Conservation (phyloP, 352 stramenopile genomes). For the Pythium aquatile region DNA sequence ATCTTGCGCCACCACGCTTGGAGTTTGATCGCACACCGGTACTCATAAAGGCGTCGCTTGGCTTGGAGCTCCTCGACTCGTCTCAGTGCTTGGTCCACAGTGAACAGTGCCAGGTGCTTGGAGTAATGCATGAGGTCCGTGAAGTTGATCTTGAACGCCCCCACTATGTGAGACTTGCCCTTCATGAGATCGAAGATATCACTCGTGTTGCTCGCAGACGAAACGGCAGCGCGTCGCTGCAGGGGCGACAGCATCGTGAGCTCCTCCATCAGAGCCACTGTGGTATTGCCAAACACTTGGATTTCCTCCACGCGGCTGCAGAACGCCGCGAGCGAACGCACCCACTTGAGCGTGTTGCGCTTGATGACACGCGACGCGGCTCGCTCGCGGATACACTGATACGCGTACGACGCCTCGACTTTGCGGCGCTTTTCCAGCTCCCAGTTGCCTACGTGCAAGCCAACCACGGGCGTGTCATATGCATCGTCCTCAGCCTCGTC, state of each 20-base stretch:
- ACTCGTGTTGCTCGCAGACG: background rate
- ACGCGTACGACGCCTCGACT: conserved; percentile 47
- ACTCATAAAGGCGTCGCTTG: conserved; percentile 48
- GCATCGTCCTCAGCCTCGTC: conserved; percentile 18
- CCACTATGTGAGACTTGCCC: conserved; percentile 8
- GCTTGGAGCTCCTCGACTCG: conserved; percentile 51
- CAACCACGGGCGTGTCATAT: background rate
- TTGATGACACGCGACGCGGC: conserved; percentile 62
- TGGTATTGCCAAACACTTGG: conserved; percentile 59
- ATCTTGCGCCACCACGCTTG: conserved; percentile 60
- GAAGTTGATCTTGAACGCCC: conserved; percentile 43
- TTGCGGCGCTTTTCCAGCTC: conserved; percentile 14
- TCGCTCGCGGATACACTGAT: conserved; percentile 54
- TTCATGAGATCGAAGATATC: conserved; percentile 51
- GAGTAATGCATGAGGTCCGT: conserved; percentile 60
- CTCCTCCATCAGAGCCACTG: conserved; percentile 46
- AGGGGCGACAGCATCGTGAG: conserved; percentile 29
- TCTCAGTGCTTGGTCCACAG: conserved; percentile 62
- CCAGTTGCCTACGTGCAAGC: background rate
- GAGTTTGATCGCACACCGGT: conserved; percentile 56
- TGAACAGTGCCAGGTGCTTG: conserved; percentile 66
- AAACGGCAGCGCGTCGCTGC: conserved; percentile 14
- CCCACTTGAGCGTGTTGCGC: conserved; percentile 52
- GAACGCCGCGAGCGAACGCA: conserved; percentile 48
- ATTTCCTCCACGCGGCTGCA: conserved; percentile 59